Base-by-base conservation (phyloP, 228 moss, liverwort and hornwort genomes). In the Sphagnum magellanicum region DNA sequence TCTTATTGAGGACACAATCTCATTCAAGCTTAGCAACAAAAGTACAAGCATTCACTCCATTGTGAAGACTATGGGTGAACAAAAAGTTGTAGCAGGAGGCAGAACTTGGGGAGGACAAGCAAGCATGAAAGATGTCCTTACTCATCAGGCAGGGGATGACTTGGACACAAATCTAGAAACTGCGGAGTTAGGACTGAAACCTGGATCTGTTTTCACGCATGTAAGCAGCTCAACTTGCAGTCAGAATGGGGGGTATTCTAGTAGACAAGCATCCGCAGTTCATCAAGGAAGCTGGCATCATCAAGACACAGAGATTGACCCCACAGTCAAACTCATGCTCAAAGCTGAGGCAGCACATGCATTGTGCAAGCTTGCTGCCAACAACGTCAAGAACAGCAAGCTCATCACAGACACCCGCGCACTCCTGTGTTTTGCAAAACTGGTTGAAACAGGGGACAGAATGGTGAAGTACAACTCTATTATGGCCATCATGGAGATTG, bases 401-500 rank as follows among this genome's bases (percentile, higher is more conserved):
- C 84, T 84, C 66, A 88, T 88, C 46, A 88, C 87, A 49, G 87
- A 84, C 64, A 88, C 87, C 14, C 79, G 83, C 60, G 87, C 87
- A 53, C 76, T 88, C 0, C 65, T 88, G 66, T 88, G 87, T 68
- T 88, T 88, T 51, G 87, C 87, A 8, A 84, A 84, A 65, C 71
- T 88, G 77, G 79, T 88, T 59, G 87, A 88, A 68, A 72, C 74
- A 50, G 87, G 84, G 10, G 74, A 84, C 57, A 81, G 79, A 16
- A 70, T 68, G 0, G 82, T 88, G 52, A 74, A 71, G 60, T 57
- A 32, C 5, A 81, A 84, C 67, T 88, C 79, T 51, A 71, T 88
- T 10, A 79, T 77, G 81, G 87, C 87, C 4, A 84, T 88, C 52
- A 84, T 77, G 87, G 87, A 83, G 77, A 88, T 88, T 68, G 87